Evolutionary conservation across 257 asterid genomes (phyloP), one percentile per base, ranked within the genome.

Genomic region (Solanum virginianum): DNA sequence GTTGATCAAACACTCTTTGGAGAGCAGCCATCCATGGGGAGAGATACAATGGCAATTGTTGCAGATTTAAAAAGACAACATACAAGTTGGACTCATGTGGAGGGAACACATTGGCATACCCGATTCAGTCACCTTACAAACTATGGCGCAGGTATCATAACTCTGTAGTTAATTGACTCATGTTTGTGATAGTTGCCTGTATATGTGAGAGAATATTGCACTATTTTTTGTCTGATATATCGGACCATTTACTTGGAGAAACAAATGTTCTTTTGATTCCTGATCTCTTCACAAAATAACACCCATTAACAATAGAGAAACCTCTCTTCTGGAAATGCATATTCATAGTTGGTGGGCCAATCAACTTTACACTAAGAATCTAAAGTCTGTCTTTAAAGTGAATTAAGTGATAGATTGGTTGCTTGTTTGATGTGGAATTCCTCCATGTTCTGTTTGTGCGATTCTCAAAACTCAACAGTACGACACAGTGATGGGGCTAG

Each of bases 91-190:
- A 92, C 89, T 85, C 89, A 92, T 22, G 98, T 93, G 84, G 98
- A 95, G 81, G 98, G 98, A 85, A 95, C 98, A 17, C 94, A 90
- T 84, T 96, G 99, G 99, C 98, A 95, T 86, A 88, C 97, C 84
- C 95, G 97, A 86, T 96, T 96, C 89, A 91, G 87, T 90, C 99
- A 96, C 89, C 97, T 96, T 87, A 95, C 93, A 87, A 89, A 89
- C 77, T 96, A 96, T 85, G 98, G 99, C 80, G 97, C 98, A 93
- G 98, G 99, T 96, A 89, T 83, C 85, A 80, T 63, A 59, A 74
- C 71, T 56, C 77, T 74, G 45, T 51, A 77, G 65, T 53, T 79
- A 29, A 53, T 53, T 18, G 26, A 79, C 65, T 79, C 83, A 51
- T 54, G 83, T 53, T 53, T 79, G 82, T 75, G 62, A 75, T 75